A percentile compares a stretch with the other conserved stretches of the same genome.
phyloP scores from a whole-genome alignment of 805 yeast species.

The Candida railenensis region DNA sequence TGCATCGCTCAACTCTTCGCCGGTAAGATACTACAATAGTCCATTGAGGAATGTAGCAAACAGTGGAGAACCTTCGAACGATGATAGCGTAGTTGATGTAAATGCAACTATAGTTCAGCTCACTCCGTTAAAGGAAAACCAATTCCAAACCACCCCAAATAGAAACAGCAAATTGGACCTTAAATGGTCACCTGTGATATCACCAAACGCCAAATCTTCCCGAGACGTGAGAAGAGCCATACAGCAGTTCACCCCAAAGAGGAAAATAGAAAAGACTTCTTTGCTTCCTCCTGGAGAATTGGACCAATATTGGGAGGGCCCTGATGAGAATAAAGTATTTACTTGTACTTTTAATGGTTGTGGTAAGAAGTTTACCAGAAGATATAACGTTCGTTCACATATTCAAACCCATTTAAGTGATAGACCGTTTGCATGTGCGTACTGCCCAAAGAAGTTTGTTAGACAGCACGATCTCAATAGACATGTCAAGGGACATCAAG shows the following conservation, averaged over 20 bases:
- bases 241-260: slow-evolving; percentile 46
- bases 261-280: slow-evolving; percentile 55
- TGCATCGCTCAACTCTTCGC: slow-evolving; percentile 30
- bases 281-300: slow-evolving; percentile 87
- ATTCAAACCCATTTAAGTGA: slow-evolving; percentile 96
- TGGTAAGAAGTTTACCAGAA: slow-evolving; percentile 78
- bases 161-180: slow-evolving; percentile 26
- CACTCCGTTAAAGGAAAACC: slow-evolving; percentile 35
- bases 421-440: slow-evolving; percentile 80
- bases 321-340: slow-evolving; percentile 68
- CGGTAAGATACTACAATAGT: slow-evolving; percentile 21
- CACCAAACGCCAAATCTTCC: slow-evolving; percentile 30
- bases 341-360: slow-evolving; percentile 77
- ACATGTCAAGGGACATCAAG: slow-evolving; percentile 84
- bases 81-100: slow-evolving; percentile 33
- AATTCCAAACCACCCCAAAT: slow-evolving; percentile 31
- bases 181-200: slow-evolving; percentile 47
- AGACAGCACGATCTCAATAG: slow-evolving; percentile 93
- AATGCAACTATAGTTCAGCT: slow-evolving; percentile 40
- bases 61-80: slow-evolving; percentile 9
- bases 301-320: slow-evolving; percentile 79
- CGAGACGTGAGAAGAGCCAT: slow-evolving; percentile 26
- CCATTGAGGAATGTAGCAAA: slow-evolving; percentile 17
- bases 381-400: slow-evolving; percentile 92
- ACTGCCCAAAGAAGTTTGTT: slow-evolving; percentile 84